Evolutionary conservation across 352 stramenopile genomes (phyloP), one percentile per base, ranked within the genome.

Genomic region (Phytopythium delawarense): DNA sequence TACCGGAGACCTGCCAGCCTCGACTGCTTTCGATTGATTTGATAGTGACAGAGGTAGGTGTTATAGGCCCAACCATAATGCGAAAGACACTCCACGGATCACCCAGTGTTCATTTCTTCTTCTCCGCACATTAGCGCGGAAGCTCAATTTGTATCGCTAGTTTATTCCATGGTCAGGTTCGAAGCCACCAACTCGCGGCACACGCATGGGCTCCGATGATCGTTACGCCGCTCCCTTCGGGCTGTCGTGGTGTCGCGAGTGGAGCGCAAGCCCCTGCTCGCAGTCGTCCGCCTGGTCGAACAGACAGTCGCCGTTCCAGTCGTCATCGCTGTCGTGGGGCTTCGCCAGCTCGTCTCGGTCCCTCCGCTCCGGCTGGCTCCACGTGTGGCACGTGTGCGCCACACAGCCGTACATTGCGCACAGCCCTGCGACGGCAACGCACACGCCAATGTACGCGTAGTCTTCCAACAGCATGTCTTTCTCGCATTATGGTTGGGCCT

Each of bases 361-460:
- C 0, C 18, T 44, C 18, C 15, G 32, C 4, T 45, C 51, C 11
- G 21, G 11, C 7, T 23, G 32, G 28, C 34, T 46, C 52, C 34
- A 46, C 34, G 44, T 18, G 32, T 32, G 52, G 37, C 52, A 46
- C 52, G 48, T 58, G 52, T 46, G 52, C 34, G 52, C 34, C 34
- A 21, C 18, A 20, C 52, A 58, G 9, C 34, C 52, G 32, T 58
- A 58, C 16, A 46, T 18, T 2, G 52, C 52, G 11, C 52, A 46
- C 34, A 46, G 32, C 18, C 28, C 34, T 23, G 34, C 52, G 52
- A 58, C 46, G 52, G 34, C n/a, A 20, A 58, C 16, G 32, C 52
- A 58, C 52, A 45, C 34, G 52, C n/a, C 34, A 30, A 58, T 48
- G 23, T 58, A 58, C 20, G 34, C 52, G 49, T 42, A 56, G 15